Evolutionary conservation across 1,284 basidiomycete species (phyloP).

Genomic region (Tilletia indica): DNA sequence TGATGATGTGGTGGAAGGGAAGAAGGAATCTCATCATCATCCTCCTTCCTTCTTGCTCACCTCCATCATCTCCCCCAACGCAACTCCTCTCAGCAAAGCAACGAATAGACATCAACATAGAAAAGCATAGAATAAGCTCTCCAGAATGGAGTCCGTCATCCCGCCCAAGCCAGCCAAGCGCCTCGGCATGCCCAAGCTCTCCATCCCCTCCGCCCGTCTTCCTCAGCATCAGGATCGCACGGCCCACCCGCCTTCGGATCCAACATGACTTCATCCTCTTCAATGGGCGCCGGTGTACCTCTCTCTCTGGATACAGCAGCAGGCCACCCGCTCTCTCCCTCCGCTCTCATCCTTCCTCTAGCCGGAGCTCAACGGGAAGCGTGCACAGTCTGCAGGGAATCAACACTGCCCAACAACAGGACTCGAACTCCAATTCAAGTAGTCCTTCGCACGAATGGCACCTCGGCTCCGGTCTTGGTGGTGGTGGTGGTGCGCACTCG

Average conservation of each 20-base stretch:
- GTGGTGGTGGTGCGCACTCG: not conserved
- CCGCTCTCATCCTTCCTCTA: not conserved
- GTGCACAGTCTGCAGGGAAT: not conserved
- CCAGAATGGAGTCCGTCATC: conserved; percentile 38
- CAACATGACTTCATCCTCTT: no score
- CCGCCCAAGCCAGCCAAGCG: conserved; percentile 47
- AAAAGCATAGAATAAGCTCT: not conserved
- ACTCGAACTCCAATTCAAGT: not conserved
- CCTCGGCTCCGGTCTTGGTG: not conserved
- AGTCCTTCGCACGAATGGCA: conserved; percentile 13
- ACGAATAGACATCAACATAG: not conserved
- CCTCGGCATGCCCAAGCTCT: conserved; percentile 51
- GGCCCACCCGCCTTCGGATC: not conserved
- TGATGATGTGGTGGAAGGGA: not conserved
- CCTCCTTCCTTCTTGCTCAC: not conserved
- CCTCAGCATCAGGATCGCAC: conserved; percentile 18
- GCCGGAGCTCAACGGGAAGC: not conserved
- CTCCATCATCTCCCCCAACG: not conserved
- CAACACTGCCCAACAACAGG: not conserved
- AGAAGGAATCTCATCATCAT: not conserved
- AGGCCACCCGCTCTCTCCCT: conserved; percentile 6
- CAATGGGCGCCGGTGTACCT: no score
- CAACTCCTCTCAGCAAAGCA: not conserved
- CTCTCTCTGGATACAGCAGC: conserved; percentile 5
- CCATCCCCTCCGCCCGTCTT: conserved; percentile 30